Evolutionary conservation across 2,329 filamentous ascomycete species (phyloP).

Genomic region (Helotiales sp.): DNA sequence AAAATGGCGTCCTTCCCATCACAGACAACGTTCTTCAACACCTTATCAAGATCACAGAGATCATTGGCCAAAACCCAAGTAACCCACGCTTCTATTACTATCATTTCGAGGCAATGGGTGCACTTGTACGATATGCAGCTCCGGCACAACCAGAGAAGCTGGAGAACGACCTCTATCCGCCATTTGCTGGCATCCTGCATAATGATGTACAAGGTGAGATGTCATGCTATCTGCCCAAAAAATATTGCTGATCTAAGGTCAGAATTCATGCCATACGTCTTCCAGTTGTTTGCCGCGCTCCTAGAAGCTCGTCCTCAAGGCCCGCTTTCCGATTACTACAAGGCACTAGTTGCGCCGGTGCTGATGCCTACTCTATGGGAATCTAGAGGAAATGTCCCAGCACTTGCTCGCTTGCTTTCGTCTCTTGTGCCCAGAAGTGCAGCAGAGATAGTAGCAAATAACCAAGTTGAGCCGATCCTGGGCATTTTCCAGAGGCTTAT

Average conservation of each 20-base stretch:
- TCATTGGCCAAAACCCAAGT: conserved; percentile 92
- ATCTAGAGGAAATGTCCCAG: conserved; percentile 87
- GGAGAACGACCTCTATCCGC: conserved; percentile 77
- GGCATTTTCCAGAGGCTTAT: conserved; percentile 94
- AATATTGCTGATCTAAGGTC: not conserved
- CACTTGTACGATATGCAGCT: conserved; percentile 76
- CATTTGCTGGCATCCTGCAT: conserved; percentile 77
- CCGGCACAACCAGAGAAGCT: conserved; percentile 70
- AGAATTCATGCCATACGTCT: conserved; percentile 96
- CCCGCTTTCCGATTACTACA: conserved; percentile 79
- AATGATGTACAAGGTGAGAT: conserved; percentile 75
- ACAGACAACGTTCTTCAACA: conserved; percentile 79
- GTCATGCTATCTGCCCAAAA: not conserved
- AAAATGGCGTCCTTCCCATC: conserved; percentile 73
- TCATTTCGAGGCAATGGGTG: conserved; percentile 92
- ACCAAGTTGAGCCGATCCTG: conserved; percentile 85
- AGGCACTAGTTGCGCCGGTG: conserved; percentile 73
- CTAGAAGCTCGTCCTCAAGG: conserved; percentile 81
- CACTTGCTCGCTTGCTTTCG: conserved; percentile 79
- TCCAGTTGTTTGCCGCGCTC: conserved; percentile 90
- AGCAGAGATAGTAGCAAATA: conserved; percentile 70
- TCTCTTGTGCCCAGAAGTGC: conserved; percentile 80
- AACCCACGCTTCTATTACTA: conserved; percentile 99
- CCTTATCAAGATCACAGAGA: conserved; percentile 83
- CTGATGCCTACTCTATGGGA: conserved; percentile 87